A percentile compares a stretch with the other conserved stretches of the same genome.
These are phyloP conservation scores for Talaromyces sp. DNA, from an alignment of 2,329 filamentous ascomycete genomes.

Conservation along the genomic window DNA sequence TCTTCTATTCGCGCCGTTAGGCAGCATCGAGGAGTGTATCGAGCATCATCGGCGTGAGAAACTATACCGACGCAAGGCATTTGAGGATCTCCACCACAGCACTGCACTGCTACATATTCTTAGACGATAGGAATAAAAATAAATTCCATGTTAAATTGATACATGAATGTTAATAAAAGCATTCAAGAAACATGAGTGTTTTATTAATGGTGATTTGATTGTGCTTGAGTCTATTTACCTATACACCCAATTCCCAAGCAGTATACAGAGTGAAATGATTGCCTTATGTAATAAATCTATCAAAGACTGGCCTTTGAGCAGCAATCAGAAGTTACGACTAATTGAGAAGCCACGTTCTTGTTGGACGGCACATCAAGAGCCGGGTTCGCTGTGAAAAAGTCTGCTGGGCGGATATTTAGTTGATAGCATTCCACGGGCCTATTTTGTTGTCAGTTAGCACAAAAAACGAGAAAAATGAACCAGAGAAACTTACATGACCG, in stretches of 20 bases:
- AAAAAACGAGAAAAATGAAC: not conserved
- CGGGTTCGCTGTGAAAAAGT: conserved; percentile 52
- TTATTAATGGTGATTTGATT: not conserved
- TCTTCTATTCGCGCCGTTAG: too few relatives aligned
- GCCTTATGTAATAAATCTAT: not conserved
- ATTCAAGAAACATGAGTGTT: too few relatives aligned
- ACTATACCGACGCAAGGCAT: too few relatives aligned
- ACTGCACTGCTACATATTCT: too few relatives aligned
- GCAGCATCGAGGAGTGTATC: too few relatives aligned
- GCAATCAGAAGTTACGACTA: conserved; percentile 27
- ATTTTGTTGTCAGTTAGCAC: conserved; percentile 9
- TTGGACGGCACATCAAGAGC: conserved; percentile 48
- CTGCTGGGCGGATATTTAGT: conserved; percentile 43
- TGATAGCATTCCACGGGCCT: conserved; percentile 35
- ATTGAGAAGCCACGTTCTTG: conserved; percentile 27
- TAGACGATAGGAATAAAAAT: too few relatives aligned
- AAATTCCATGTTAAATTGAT: too few relatives aligned
- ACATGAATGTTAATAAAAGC: too few relatives aligned
- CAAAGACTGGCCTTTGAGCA: conserved; percentile 24
- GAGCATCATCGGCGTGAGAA: too few relatives aligned
- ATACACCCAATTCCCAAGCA: too few relatives aligned
- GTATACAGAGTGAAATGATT: too few relatives aligned
- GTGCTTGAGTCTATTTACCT: not conserved
- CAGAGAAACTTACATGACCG: conserved; percentile 33
- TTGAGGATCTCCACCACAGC: too few relatives aligned